Percentiles rank a stretch among this genome's conserved stretches.
Conservation (phyloP, 768 basidiomycete genomes). For the Naematelia aurantialba region DNA sequence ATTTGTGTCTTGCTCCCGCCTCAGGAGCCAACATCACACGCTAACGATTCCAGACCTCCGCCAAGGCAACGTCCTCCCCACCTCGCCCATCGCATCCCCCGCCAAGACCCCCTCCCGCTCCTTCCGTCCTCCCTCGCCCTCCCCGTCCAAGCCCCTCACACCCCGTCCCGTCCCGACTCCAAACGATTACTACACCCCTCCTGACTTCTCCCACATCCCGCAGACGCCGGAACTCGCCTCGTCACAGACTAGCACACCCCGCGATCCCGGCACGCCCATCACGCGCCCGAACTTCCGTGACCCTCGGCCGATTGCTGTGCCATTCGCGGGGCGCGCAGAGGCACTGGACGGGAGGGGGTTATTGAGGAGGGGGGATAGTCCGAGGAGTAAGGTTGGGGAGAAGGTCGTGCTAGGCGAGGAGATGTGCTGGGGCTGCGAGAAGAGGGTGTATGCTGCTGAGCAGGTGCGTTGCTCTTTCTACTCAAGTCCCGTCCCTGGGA, state of each 20-base stretch:
- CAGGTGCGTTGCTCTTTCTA: slow-evolving; percentile 18
- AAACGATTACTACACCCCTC: slow-evolving; percentile 39
- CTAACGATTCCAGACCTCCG: slow-evolving; percentile 34
- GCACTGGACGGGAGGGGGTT: slow-evolving; percentile 42
- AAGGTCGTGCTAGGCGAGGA: slow-evolving; percentile 31
- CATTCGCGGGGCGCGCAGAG: slow-evolving; percentile 35
- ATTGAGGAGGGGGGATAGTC: slow-evolving; percentile 34
- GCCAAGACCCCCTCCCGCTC: slow-evolving; percentile 15
- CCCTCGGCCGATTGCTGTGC: slow-evolving; percentile 28
- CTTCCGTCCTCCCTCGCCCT: not conserved
- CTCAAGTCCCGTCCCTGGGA: not conserved
- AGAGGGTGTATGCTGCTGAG: slow-evolving; percentile 46
- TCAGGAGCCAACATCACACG: no score
- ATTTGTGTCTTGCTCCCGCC: not conserved
- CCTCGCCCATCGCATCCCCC: slow-evolving; percentile 16
- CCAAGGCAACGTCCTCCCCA: slow-evolving; percentile 27
- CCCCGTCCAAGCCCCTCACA: slow-evolving; percentile 15
- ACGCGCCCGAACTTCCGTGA: slow-evolving; percentile 35
- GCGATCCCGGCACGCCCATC: slow-evolving; percentile 22
- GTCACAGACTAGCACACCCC: not conserved
- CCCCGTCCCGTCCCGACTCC: slow-evolving; percentile 19
- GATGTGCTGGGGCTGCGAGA: slow-evolving; percentile 37
- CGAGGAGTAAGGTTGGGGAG: slow-evolving; percentile 43
- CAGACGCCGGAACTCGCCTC: slow-evolving; percentile 17
- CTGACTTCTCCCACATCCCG: slow-evolving; percentile 10